Evolutionary conservation across 345 rosid species (phyloP).

Genomic region (Hibiscus syriacus): DNA sequence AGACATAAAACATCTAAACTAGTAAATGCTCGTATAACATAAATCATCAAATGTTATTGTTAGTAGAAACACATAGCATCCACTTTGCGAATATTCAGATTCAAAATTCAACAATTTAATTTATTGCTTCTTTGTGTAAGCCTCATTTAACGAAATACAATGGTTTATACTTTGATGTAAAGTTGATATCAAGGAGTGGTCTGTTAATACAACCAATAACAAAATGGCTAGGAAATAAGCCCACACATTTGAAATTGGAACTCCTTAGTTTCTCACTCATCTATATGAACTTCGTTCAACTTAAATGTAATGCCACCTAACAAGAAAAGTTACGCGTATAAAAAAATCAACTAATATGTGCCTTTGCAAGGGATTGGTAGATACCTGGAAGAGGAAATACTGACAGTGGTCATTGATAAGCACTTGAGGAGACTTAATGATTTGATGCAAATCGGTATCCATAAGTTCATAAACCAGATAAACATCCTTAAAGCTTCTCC

Average conservation of each 20-base stretch:
- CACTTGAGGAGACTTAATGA: conserved; percentile 71
- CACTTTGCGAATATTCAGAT: neutral
- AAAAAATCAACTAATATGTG: neutral
- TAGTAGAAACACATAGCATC: neutral
- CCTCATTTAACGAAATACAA: neutral
- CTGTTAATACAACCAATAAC: neutral
- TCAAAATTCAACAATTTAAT: neutral
- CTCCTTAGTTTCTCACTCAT: neutral
- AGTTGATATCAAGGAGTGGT: neutral
- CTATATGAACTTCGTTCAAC: neutral
- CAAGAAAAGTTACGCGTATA: neutral
- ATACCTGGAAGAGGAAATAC: conserved; percentile 78
- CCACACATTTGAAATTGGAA: neutral
- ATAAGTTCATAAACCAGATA: conserved; percentile 83
- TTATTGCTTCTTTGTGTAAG: neutral
- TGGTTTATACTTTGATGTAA: neutral
- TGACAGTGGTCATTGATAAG: conserved; percentile 72
- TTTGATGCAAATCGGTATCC: conserved; percentile 84
- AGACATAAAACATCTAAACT: neutral
- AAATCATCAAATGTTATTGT: neutral
- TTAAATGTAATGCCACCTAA: neutral
- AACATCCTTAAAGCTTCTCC: conserved; percentile 68
- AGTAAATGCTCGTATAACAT: neutral
- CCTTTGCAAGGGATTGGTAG: neutral
- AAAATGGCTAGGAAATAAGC: neutral